Conservation (phyloP, 2,329 filamentous ascomycete species). For the Fusarium sambucinum region DNA sequence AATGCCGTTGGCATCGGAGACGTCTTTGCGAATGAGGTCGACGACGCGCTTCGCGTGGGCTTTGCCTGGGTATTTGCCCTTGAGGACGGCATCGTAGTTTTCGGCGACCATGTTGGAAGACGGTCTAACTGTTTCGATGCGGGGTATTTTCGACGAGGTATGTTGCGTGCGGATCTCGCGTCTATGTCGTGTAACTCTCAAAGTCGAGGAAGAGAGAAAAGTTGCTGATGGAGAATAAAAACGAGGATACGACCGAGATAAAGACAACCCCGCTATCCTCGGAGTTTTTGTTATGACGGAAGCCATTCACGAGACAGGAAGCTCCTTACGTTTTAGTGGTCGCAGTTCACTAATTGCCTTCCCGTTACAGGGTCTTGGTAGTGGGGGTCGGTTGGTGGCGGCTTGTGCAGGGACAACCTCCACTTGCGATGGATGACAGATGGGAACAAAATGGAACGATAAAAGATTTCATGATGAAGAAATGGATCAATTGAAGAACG, state of each 20-base stretch:
- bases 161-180: not conserved
- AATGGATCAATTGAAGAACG: conserved; percentile 9
- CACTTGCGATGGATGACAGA: not conserved
- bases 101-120: conserved; percentile 52
- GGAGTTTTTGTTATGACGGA: conserved; percentile 34
- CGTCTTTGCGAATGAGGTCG: conserved; percentile 76
- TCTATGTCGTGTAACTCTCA: not conserved
- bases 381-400: conserved; percentile 38
- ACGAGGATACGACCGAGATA: conserved; percentile 3
- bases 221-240: conserved; percentile 1
- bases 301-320: conserved; percentile 41
- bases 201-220: not conserved
- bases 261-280: conserved; percentile 39
- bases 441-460: conserved; percentile 1
- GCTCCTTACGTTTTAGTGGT: conserved; percentile 36
- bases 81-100: conserved; percentile 65
- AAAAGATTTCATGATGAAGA: not conserved
- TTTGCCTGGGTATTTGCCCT: conserved; percentile 84
- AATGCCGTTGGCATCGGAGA: conserved; percentile 73
- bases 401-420: conserved; percentile 36
- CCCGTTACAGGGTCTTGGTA: conserved; percentile 32
- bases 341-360: conserved; percentile 31
- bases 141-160: conserved; percentile 9
- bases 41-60: conserved; percentile 86
- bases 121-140: conserved; percentile 15